phyloP scores from a whole-genome alignment of 1,284 basidiomycete genomes.

The Kwoniella shivajii region DNA sequence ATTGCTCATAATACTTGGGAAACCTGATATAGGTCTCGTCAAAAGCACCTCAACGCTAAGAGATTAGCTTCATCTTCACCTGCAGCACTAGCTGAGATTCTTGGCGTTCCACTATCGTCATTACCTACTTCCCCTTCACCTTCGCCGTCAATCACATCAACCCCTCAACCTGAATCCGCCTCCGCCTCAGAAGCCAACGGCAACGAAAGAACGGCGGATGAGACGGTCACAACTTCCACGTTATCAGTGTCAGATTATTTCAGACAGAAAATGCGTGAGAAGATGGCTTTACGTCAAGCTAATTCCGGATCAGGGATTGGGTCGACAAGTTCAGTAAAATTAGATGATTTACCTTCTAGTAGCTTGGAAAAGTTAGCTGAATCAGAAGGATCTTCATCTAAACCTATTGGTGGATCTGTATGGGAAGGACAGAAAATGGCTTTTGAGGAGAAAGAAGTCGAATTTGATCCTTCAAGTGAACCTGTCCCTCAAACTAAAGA shows the following conservation, averaged over 20 bases:
- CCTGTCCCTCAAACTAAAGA: conserved; percentile 7
- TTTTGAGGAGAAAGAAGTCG: conserved; percentile 34
- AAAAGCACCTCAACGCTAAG: conserved; percentile 49
- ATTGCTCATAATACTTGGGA: background rate
- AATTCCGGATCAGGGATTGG: conserved; percentile 10
- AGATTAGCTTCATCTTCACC: conserved; percentile 48
- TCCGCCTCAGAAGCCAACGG: background rate
- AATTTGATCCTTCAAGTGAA: conserved; percentile 14
- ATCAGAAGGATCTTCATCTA: conserved; percentile 20
- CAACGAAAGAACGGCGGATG: conserved; percentile 29
- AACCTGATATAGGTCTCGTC: conserved; percentile 40
- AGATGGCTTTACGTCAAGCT: conserved; percentile 44
- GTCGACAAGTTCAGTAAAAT: conserved; percentile 10
- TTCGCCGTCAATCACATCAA: conserved; percentile 18
- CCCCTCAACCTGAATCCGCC: conserved; percentile 13
- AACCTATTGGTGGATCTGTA: conserved; percentile 32
- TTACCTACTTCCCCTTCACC: conserved; percentile 28
- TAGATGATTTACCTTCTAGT: conserved; percentile 23
- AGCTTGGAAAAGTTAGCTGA: conserved; percentile 32
- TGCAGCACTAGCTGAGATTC: conserved; percentile 53
- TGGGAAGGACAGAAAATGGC: conserved; percentile 45
- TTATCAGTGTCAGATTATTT: conserved; percentile 54
- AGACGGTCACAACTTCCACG: conserved; percentile 40
- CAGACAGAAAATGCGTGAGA: conserved; percentile 50
- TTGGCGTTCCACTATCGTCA: conserved; percentile 49